Evolutionary conservation across 2,329 filamentous ascomycete species (phyloP), one percentile per base, ranked within the genome.

Genomic region (Cordyceps javanica): DNA sequence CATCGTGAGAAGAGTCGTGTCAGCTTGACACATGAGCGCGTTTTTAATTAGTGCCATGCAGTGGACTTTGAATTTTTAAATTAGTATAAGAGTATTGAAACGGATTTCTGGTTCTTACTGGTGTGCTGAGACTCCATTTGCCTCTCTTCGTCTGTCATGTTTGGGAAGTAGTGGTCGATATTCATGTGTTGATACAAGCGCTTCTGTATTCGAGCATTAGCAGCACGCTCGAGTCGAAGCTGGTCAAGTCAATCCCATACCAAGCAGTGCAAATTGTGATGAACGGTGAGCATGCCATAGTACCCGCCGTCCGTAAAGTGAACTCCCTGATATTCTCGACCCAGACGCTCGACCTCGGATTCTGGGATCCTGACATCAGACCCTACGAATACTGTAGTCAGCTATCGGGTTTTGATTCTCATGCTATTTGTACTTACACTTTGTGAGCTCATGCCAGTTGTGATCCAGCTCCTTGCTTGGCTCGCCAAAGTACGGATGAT

Each of bases 151-250:
- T 51, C 49, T 14, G 49, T 51, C 49, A 51, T 51, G 23, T 51
- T 51, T 21, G 49, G 49, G 16, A 51, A 51, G 49, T 51, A 51
- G 36, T 51, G 36, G 21, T 51, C 49, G 11, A 51, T 13, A 10
- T 51, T 51, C 34, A 51, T 51, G 49, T 51, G 49, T 10, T 51
- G 49, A 51, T 51, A 51, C 13, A 51, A 16, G 13, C 49, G 49
- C n/a, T 51, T 51, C 49, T 51, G 23, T 30, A 28, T 36, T 23
- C 14, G n/a, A 25, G 10, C 5, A 25, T 49, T 36, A 49, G 28
- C 28, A 25, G 5, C 5, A 44, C n/a, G n/a, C n/a, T n/a, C n/a
- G n/a, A n/a, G n/a, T n/a, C n/a, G n/a, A n/a, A 13, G 13, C 9
- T 34, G 1, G 5, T n/a, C 25, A 0, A 28, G 5, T 38, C 36